A percentile compares a stretch with the other conserved stretches of the same genome.
Conservation (phyloP, 1,139 yeast species). For the Scheffersomyces lignicola region DNA sequence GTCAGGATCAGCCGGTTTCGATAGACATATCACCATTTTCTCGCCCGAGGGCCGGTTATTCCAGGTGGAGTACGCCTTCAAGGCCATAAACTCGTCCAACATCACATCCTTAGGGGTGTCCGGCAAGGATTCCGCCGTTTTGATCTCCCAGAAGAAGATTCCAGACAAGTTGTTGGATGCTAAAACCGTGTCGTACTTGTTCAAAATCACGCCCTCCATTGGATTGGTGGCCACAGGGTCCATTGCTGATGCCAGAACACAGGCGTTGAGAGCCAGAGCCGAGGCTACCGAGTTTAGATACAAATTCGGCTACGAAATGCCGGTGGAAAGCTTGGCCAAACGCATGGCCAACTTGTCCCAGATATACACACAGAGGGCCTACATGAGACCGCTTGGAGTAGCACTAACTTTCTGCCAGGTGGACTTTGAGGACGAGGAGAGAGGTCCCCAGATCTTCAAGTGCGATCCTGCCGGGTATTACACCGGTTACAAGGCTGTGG, state of each 20-base stretch:
- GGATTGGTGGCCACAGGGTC: conserved; percentile 96
- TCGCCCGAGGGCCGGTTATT: conserved; percentile 97
- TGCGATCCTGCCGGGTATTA: conserved; percentile 98
- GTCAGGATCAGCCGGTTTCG: conserved; percentile 83
- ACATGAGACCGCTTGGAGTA: conserved; percentile 97
- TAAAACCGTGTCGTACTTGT: conserved; percentile 78
- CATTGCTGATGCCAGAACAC: conserved; percentile 93
- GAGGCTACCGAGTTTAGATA: conserved; percentile 96
- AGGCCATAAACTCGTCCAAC: conserved; percentile 91
- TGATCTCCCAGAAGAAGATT: conserved; percentile 91
- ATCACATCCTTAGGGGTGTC: conserved; percentile 85
- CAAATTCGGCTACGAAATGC: conserved; percentile 95
- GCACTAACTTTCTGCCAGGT: conserved; percentile 85
- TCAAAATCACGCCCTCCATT: conserved; percentile 74
- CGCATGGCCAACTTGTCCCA: conserved; percentile 95
- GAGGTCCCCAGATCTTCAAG: conserved; percentile 89
- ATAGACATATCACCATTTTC: conserved; percentile 96
- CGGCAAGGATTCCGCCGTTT: conserved; percentile 87
- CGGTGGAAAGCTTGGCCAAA: conserved; percentile 89
- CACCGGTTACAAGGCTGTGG: conserved; percentile 87
- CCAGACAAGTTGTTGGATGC: conserved; percentile 93
- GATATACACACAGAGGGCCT: conserved; percentile 96
- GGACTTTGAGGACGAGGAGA: conserved; percentile 68
- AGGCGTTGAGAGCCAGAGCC: conserved; percentile 83
- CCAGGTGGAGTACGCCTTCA: conserved; percentile 97